phyloP scores from a whole-genome alignment of 768 basidiomycete genomes.

The Antrodiella citrinella region DNA sequence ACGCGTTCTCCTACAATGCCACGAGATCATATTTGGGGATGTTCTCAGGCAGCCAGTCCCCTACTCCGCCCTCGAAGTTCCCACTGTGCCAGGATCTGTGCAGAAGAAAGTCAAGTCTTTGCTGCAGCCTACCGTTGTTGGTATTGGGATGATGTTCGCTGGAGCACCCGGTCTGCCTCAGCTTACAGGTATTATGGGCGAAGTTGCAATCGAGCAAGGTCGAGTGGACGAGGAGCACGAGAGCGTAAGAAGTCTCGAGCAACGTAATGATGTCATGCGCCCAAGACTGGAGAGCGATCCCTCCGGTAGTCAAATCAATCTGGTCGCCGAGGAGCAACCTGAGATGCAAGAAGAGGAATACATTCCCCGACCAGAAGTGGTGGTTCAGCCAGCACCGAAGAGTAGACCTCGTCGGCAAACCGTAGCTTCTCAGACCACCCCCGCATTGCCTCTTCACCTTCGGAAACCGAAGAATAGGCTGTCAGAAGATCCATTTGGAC shows the following conservation, averaged over 20 bases:
- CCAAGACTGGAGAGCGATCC: constrained; percentile 17
- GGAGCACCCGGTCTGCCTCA: constrained; percentile 69
- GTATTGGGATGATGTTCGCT: constrained; percentile 76
- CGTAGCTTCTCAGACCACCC: constrained; percentile 66
- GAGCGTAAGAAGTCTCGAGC: constrained; percentile 37
- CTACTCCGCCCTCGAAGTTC: constrained; percentile 52
- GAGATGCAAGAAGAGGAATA: constrained; percentile 15
- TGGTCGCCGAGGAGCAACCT: constrained; percentile 29
- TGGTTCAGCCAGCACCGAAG: constrained; percentile 1
- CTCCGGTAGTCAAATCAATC: constrained; percentile 35
- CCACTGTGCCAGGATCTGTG: constrained; percentile 39
- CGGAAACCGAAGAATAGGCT: constrained; percentile 41
- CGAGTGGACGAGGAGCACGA: constrained; percentile 46
- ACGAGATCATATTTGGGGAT: constrained; percentile 95
- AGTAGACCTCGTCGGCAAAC: constrained; percentile 29
- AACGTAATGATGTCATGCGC: constrained; percentile 35
- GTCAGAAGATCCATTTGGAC: constrained; percentile 71
- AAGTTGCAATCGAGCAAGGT: constrained; percentile 87
- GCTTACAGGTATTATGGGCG: constrained; percentile 66
- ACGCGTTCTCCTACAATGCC: constrained; percentile 82
- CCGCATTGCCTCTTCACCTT: constrained; percentile 59
- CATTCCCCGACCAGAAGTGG: constrained; percentile 1
- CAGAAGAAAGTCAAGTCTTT: constrained; percentile 66
- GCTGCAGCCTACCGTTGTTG: constrained; percentile 69
- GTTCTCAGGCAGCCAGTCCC: constrained; percentile 56